Base-by-base conservation (phyloP, 129 eudicot genomes). In the Flaveria robusta region DNA sequence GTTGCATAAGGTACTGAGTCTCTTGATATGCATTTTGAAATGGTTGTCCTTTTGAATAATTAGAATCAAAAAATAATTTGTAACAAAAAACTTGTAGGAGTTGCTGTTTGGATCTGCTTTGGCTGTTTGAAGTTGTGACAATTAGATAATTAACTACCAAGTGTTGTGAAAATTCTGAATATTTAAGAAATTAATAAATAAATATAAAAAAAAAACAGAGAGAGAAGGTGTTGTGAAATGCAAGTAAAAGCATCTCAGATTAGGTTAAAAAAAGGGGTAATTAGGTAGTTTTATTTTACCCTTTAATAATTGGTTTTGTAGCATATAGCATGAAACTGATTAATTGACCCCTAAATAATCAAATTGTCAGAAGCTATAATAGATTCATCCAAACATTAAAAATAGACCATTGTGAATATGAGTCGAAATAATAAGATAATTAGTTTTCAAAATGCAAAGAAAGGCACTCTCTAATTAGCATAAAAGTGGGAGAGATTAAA, bases 381-480 rank as follows among this genome's bases (percentile, higher is more conserved):
- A 19, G 45, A 43, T 24, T 46, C 13, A 45, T 23, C 27, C 31
- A 11, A 45, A 24, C 0, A 24, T 49, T 67, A 16, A 24, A 70
- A 51, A 51, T 47, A 16, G 26, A 71, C 4, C 51, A 16, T 12
- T 34, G 50, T 39, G 71, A 39, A 14, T 27, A 51, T 31, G 14
- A 11, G 76, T 29, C 1, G 19, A 47, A 51, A 51, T 16, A 50
- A 71, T 11, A 10, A 71, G 59, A 46, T 14, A n/a, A 70, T 5
- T 37, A 71, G 34, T 71, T 71, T 71, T 51, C 75, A 52, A 71
- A 50, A 52, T 14, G 50, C 50, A 71, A 71, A 52, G 52, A 66
- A 13, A 71, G 18, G 11, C 65, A 71, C 64, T 9, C 51, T 58
- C 60, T 46, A 49, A 62, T 75, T 15, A 66, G 56, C 46, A 45